Evolutionary conservation across 768 basidiomycete genomes (phyloP), one percentile per base, ranked within the genome.

Genomic region (Suillus weaverae): DNA sequence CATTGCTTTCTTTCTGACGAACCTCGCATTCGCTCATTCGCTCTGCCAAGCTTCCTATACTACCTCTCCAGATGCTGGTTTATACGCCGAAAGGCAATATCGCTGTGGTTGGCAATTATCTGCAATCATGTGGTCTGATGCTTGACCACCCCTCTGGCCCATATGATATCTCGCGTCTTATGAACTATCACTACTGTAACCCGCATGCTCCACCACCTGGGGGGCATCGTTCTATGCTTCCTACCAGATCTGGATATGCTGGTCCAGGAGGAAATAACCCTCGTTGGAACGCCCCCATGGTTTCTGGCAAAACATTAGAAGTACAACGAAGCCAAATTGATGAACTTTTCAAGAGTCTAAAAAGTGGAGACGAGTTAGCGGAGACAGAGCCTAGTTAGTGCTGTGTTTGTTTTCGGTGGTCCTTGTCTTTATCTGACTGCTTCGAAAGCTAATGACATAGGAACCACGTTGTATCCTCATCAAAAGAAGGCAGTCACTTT

Each of bases 401-500:
- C 30, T 63, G 60, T 62, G 43, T 59, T 69, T 68, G 60, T 68
- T 65, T 62, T 57, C 44, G 11, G 61, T 62, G 54, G 56, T 69
- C 68, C 62, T 68, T 61, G 56, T 53, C 63, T 50, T 67, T 53
- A 60, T 64, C 54, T 36, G 60, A 54, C 62, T 70, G 46, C 64
- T 70, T 53, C 51, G 64, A 70, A 70, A 91, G 90, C 79, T 59
- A 71, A 81, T 61, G 88, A 91, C 70, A 86, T 99, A 62, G 90
- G 89, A 43, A 97, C 97, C 26, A 83, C 79, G 55, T 81, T 99
- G 9, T 99, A 99, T 78, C 94, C 97, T 22, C 97, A 99, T 81
- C 97, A 99, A 79, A 97, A 95, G 79, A 97, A 97, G 76, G 97
- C 97, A 30, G 83, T 99, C 22, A 95, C 97, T 2, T 99, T 99